Conservation (phyloP, 305 asterid species). For the Fraxinus ornus region DNA sequence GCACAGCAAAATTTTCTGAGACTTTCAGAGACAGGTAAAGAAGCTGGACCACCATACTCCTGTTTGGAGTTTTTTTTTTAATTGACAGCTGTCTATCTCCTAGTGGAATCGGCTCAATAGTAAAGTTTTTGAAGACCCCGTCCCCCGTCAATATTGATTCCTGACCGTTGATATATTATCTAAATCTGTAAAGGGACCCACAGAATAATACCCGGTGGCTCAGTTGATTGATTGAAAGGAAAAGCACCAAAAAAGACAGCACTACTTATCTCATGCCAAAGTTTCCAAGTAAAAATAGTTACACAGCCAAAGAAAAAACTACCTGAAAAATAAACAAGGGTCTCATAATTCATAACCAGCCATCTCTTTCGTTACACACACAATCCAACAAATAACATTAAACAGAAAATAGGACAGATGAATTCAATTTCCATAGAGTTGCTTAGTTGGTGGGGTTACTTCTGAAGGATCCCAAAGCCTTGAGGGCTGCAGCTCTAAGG, state of each 20-base stretch:
- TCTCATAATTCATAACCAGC: constrained; percentile 19
- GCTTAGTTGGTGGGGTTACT: constrained; percentile 73
- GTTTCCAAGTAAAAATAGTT: background rate
- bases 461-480: constrained; percentile 90
- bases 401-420: constrained; percentile 1
- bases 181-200: background rate
- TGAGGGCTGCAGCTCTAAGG: constrained; percentile 68
- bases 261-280: constrained; percentile 1
- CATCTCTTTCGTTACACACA: constrained; percentile 30
- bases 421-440: constrained; percentile 1
- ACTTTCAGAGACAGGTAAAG: constrained; percentile 9
- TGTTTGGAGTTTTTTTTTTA: background rate
- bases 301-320: constrained; percentile 13
- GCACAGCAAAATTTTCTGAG: constrained; percentile 8
- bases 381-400: constrained; percentile 23
- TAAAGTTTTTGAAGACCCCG: background rate
- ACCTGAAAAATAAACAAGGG: background rate
- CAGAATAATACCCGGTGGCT: background rate
- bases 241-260: constrained; percentile 11
- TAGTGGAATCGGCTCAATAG: background rate
- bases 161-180: background rate
- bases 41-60: background rate
- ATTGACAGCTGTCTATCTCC: background rate
- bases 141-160: background rate
- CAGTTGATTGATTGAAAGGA: background rate